Conservation (phyloP, 1,139 yeast species). For the Sugiyamaella grinbergsii region DNA sequence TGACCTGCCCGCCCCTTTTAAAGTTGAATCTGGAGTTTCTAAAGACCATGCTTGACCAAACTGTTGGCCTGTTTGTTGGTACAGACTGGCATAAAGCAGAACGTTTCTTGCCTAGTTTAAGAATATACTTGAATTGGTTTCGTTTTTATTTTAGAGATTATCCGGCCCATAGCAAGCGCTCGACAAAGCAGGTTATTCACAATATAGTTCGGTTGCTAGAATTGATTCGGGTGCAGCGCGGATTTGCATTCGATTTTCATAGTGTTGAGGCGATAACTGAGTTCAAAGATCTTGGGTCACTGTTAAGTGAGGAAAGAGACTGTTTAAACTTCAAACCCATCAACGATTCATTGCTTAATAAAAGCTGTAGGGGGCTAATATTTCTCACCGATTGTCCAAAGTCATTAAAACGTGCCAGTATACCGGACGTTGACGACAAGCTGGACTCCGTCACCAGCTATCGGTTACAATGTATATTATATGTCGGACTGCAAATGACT, state of each 20-base stretch:
- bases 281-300: slow-evolving; percentile 1
- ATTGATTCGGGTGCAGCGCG: not conserved
- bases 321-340: slow-evolving; percentile 7
- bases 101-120: slow-evolving; percentile 6
- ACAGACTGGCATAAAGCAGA: not conserved
- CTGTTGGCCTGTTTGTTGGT: not conserved
- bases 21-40: not conserved
- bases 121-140: slow-evolving; percentile 14
- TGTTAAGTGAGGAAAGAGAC: slow-evolving; percentile 5
- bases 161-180: not conserved
- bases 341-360: not conserved
- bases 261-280: not conserved
- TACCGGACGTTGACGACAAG: not conserved
- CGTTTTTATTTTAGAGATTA: not conserved
- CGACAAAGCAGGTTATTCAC: not conserved
- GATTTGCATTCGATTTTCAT: not conserved
- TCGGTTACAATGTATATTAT: slow-evolving; percentile 10
- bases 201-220: not conserved
- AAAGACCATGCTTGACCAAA: not conserved
- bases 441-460: not conserved
- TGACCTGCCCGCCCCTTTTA: not conserved
- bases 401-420: not conserved
- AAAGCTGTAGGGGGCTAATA: not conserved
- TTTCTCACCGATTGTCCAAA: slow-evolving; percentile 5
- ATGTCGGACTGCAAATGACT: not conserved